Evolutionary conservation across 2,329 filamentous ascomycete species (phyloP).

Genomic region (Colletotrichum kahawae): DNA sequence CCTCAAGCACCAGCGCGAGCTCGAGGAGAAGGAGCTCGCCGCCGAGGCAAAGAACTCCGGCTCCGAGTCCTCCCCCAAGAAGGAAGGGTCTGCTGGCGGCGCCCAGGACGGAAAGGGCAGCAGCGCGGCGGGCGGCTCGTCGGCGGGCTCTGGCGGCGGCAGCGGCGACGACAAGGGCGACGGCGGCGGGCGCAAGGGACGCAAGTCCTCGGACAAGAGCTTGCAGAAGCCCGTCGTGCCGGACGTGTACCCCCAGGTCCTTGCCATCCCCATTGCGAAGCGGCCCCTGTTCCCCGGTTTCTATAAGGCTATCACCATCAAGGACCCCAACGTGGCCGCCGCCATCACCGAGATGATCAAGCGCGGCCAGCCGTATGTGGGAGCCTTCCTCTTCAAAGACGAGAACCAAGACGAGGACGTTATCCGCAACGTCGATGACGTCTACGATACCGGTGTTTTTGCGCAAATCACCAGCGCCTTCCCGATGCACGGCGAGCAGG

Average conservation of each 20-base stretch:
- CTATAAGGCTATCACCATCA: conserved; percentile 98
- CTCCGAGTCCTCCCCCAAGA: conserved; percentile 49
- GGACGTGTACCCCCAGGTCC: conserved; percentile 95
- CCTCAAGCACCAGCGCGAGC: conserved; percentile 49
- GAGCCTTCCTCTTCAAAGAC: conserved; percentile 96
- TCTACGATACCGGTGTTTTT: conserved; percentile 95
- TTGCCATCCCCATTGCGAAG: conserved; percentile 95
- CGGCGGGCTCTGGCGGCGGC: conserved; percentile 53
- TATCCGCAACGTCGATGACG: conserved; percentile 88
- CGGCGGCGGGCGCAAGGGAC: conserved; percentile 70
- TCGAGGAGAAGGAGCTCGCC: conserved; percentile 51
- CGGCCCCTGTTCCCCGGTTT: conserved; percentile 95
- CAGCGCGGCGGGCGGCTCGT: conserved; percentile 61
- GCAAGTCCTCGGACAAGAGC: conserved; percentile 73
- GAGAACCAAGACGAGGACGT: conserved; percentile 93
- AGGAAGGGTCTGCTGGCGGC: conserved; percentile 37
- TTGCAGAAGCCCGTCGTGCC: conserved; percentile 89
- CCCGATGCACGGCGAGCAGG: conserved; percentile 84
- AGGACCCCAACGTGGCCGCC: conserved; percentile 86
- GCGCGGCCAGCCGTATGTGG: conserved; percentile 94
- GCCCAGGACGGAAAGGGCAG: conserved; percentile 58
- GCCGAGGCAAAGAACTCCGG: conserved; percentile 49
- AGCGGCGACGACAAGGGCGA: conserved; percentile 51
- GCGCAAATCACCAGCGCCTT: conserved; percentile 98
- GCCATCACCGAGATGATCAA: conserved; percentile 98